A percentile compares a stretch with the other conserved stretches of the same genome.
phyloP scores from a whole-genome alignment of 1,284 basidiomycete genomes.

The Anthracocystis walkeri region DNA sequence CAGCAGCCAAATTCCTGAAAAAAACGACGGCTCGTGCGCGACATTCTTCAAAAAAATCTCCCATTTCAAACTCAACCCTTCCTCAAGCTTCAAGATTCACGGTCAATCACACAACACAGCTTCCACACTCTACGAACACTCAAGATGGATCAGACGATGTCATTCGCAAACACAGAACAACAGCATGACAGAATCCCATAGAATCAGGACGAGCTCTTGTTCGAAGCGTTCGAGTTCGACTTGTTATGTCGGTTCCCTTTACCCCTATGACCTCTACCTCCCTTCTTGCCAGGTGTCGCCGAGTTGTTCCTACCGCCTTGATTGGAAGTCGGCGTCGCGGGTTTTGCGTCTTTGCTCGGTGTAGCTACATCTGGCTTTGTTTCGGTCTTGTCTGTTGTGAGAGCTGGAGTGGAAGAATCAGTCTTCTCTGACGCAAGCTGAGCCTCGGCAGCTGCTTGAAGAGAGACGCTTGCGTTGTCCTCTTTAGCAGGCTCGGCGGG shows the following conservation, averaged over 20 bases:
- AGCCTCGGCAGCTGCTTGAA: slow-evolving; percentile 5
- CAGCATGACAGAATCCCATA: not conserved
- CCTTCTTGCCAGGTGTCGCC: slow-evolving; percentile 24
- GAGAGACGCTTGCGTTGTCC: slow-evolving; percentile 17
- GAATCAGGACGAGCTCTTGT: slow-evolving; percentile 21
- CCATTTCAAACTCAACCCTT: not conserved
- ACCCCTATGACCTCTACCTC: slow-evolving; percentile 22
- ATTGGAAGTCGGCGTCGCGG: slow-evolving; percentile 1
- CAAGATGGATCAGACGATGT: not conserved
- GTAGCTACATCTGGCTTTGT: not conserved
- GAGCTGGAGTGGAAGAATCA: not conserved
- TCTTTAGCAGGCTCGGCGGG: slow-evolving; percentile 28
- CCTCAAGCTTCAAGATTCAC: not conserved
- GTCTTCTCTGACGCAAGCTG: not conserved
- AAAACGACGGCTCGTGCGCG: slow-evolving; percentile 33
- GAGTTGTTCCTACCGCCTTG: slow-evolving; percentile 26
- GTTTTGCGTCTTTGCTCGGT: slow-evolving; percentile 5
- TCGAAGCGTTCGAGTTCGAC: slow-evolving; percentile 28
- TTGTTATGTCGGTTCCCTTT: slow-evolving; percentile 41
- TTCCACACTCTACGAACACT: not conserved
- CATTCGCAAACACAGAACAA: not conserved
- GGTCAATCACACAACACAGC: not conserved
- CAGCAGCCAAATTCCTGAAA: not conserved
- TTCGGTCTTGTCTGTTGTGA: not conserved
- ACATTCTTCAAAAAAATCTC: not conserved